These are phyloP conservation scores for Solanum arcanum DNA, from an alignment of 257 asterid genomes.

Conservation along the genomic window DNA sequence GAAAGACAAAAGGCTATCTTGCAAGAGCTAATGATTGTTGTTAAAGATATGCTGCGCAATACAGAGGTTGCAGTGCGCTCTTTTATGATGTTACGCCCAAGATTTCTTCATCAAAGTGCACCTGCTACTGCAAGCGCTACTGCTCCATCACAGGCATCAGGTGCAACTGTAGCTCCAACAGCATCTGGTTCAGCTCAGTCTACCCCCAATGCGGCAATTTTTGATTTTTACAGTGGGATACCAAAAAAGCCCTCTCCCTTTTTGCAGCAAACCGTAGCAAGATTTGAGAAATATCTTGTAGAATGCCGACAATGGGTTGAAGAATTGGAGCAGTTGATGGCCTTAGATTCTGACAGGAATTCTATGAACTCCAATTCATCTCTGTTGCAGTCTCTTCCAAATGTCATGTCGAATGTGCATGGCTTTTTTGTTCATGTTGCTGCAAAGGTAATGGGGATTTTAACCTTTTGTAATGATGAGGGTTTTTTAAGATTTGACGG, in stretches of 20 bases:
- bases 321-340: slow-evolving; percentile 84
- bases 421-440: slow-evolving; percentile 96
- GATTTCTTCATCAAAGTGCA: slow-evolving; percentile 66
- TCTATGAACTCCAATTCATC: slow-evolving; percentile 45
- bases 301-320: slow-evolving; percentile 92
- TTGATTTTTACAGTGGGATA: slow-evolving; percentile 84
- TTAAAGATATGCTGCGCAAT: slow-evolving; percentile 77
- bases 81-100: slow-evolving; percentile 77
- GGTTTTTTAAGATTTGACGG: not conserved
- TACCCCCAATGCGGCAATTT: slow-evolving; percentile 45
- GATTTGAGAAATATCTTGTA: slow-evolving; percentile 82
- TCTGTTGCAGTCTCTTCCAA: slow-evolving; percentile 83
- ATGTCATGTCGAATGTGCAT: slow-evolving; percentile 85
- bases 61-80: slow-evolving; percentile 92
- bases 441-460: slow-evolving; percentile 62
- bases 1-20: slow-evolving; percentile 78
- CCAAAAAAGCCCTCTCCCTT: slow-evolving; percentile 92
- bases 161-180: slow-evolving; percentile 42
- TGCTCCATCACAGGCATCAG: slow-evolving; percentile 55
- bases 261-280: slow-evolving; percentile 71
- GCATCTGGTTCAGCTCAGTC: slow-evolving; percentile 49
- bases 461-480: not conserved
- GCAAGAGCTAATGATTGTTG: slow-evolving; percentile 73
- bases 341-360: slow-evolving; percentile 51
- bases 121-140: slow-evolving; percentile 31